phyloP scores from a whole-genome alignment of 768 basidiomycete species.

The Albatrellus ellisii region DNA sequence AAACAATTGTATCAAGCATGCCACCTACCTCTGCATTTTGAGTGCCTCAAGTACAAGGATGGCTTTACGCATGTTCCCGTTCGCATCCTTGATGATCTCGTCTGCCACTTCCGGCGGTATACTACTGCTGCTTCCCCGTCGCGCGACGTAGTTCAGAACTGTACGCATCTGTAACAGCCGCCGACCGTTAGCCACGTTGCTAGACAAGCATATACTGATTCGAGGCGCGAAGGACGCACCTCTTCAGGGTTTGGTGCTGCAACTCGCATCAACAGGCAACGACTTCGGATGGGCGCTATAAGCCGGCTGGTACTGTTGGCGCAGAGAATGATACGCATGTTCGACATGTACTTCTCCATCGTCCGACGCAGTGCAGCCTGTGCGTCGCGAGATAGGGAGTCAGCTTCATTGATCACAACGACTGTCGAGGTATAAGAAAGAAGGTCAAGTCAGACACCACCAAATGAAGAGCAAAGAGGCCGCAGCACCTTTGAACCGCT shows the following conservation, averaged over 20 bases:
- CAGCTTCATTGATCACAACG: constrained; percentile 97
- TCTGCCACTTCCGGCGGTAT: constrained; percentile 65
- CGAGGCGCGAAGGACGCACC: not conserved
- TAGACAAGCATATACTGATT: not conserved
- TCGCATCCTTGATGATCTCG: constrained; percentile 71
- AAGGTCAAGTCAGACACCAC: not conserved
- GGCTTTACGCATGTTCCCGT: constrained; percentile 90
- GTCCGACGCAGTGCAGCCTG: constrained; percentile 94
- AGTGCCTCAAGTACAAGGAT: constrained; percentile 89
- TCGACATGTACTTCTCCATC: constrained; percentile 99
- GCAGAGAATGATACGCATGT: constrained; percentile 92
- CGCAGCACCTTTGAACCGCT: constrained; percentile 83
- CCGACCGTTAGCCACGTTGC: not conserved
- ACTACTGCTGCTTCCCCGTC: constrained; percentile 47
- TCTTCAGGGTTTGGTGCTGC: constrained; percentile 74
- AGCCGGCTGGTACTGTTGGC: constrained; percentile 92
- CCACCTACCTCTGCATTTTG: constrained; percentile 85
- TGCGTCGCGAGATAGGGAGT: constrained; percentile 87
- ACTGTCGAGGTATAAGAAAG: constrained; percentile 31
- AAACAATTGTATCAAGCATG: not conserved
- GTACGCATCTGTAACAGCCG: constrained; percentile 31
- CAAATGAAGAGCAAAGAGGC: not conserved
- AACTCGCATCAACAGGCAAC: constrained; percentile 88
- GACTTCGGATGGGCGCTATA: constrained; percentile 93
- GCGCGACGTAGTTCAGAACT: constrained; percentile 71